Evolutionary conservation across 495 filamentous ascomycete genomes (phyloP).

Genomic region (Penicillium samsonianum): DNA sequence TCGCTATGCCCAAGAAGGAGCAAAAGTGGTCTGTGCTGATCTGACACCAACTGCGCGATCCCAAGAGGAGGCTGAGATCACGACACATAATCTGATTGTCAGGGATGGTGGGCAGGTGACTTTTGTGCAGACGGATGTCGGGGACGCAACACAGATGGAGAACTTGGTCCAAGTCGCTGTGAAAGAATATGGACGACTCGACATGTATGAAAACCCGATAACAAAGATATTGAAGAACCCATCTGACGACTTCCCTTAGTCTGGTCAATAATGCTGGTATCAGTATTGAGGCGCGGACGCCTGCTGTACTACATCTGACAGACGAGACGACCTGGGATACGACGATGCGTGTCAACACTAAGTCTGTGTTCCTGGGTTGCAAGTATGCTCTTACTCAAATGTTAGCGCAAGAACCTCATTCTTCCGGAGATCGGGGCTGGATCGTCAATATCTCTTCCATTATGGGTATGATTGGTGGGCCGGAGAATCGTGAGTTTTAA

Average conservation of each 20-base stretch:
- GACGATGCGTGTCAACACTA: conserved; percentile 47
- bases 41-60: conserved; percentile 34
- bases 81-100: conserved; percentile 46
- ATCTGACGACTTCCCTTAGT: conserved; percentile 20
- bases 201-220: conserved; percentile 40
- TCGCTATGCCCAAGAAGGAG: conserved; percentile 45
- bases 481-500: conserved; percentile 22
- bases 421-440: conserved; percentile 53
- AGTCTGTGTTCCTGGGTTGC: conserved; percentile 53
- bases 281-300: conserved; percentile 21
- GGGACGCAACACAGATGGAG: conserved; percentile 38
- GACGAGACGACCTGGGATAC: conserved; percentile 45
- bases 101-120: conserved; percentile 40
- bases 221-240: neutral
- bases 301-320: conserved; percentile 40
- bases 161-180: conserved; percentile 40
- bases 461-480: conserved; percentile 43
- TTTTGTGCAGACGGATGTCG: conserved; percentile 52
- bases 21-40: conserved; percentile 52
- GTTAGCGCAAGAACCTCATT: conserved; percentile 47
- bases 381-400: conserved; percentile 54
- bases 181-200: conserved; percentile 45
- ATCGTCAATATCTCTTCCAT: conserved; percentile 56
- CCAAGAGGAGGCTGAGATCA: conserved; percentile 32
- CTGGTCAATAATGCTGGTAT: conserved; percentile 60